Conservation (phyloP, 768 basidiomycete species). For the Amyloporia xantha region DNA sequence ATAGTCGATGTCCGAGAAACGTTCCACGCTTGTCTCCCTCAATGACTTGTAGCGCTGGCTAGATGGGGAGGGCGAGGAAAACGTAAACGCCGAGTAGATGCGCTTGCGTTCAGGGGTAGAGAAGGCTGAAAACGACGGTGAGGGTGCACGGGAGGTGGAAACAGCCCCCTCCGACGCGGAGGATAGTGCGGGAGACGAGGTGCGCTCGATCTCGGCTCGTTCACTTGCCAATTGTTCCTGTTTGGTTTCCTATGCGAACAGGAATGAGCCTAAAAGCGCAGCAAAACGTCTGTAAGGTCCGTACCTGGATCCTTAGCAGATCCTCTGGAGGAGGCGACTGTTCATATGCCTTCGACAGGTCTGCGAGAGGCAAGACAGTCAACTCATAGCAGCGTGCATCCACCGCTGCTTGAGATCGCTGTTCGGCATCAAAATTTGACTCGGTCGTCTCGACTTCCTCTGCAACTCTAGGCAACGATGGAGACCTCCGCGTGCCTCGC, state of each 20-base stretch:
- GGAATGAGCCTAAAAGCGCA: too few species aligned
- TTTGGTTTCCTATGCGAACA: too few species aligned
- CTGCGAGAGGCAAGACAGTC: slow-evolving; percentile 72
- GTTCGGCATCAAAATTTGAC: background rate
- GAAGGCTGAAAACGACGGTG: slow-evolving; percentile 32
- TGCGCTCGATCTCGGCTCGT: slow-evolving; percentile 3
- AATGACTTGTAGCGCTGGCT: slow-evolving; percentile 41
- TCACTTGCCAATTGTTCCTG: slow-evolving; percentile 6
- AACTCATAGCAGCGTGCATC: slow-evolving; percentile 77
- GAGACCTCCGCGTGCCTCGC: slow-evolving; percentile 36
- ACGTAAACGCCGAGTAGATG: slow-evolving; percentile 72
- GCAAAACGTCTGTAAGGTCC: too few species aligned
- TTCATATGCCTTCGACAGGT: slow-evolving; percentile 67
- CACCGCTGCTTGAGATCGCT: slow-evolving; percentile 44
- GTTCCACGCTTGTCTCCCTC: slow-evolving; percentile 17
- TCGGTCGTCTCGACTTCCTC: slow-evolving; percentile 33
- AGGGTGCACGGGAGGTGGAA: slow-evolving; percentile 25
- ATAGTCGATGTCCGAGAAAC: background rate
- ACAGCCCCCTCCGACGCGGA: slow-evolving; percentile 18
- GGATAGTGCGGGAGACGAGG: slow-evolving; percentile 8
- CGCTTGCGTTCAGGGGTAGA: slow-evolving; percentile 70
- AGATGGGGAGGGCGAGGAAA: slow-evolving; percentile 64
- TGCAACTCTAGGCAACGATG: slow-evolving; percentile 49
- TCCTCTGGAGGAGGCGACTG: slow-evolving; percentile 14
- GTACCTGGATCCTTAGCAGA: too few species aligned